Conservation (phyloP, 768 basidiomycete species). For the Fomitopsis pulvina region DNA sequence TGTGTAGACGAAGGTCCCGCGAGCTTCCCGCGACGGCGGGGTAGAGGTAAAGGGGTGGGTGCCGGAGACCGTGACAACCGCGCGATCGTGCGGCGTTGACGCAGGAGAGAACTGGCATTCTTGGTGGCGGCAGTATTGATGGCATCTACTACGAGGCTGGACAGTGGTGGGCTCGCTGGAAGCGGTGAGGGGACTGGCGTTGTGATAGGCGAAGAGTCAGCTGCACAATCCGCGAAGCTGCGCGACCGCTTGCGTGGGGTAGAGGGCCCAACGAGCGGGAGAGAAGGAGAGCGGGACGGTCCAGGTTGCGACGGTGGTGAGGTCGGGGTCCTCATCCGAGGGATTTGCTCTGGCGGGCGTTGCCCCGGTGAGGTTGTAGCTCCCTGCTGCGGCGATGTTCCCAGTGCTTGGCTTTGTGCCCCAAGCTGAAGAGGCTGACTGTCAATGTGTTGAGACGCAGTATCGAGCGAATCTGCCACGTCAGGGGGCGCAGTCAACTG, state of each 20-base stretch:
- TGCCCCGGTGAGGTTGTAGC: background rate
- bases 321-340: too few species aligned
- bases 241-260: background rate
- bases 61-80: background rate
- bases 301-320: background rate
- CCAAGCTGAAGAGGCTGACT: too few species aligned
- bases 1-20: background rate
- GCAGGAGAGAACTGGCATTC: background rate
- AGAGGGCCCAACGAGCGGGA: background rate
- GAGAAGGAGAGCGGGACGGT: background rate
- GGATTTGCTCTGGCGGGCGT: too few species aligned
- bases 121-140: constrained; percentile 7
- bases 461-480: too few species aligned
- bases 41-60: background rate
- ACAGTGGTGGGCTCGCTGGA: constrained; percentile 10
- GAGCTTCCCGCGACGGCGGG: constrained; percentile 3
- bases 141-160: constrained; percentile 11
- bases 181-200: constrained; percentile 7
- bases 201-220: constrained; percentile 11
- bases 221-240: constrained; percentile 9
- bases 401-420: background rate
- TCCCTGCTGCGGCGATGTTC: background rate
- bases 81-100: background rate
- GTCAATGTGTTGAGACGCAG: too few species aligned
- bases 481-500: background rate